These are phyloP conservation scores for Boletus coccyginus DNA, from an alignment of 768 basidiomycete genomes.

Conservation along the genomic window DNA sequence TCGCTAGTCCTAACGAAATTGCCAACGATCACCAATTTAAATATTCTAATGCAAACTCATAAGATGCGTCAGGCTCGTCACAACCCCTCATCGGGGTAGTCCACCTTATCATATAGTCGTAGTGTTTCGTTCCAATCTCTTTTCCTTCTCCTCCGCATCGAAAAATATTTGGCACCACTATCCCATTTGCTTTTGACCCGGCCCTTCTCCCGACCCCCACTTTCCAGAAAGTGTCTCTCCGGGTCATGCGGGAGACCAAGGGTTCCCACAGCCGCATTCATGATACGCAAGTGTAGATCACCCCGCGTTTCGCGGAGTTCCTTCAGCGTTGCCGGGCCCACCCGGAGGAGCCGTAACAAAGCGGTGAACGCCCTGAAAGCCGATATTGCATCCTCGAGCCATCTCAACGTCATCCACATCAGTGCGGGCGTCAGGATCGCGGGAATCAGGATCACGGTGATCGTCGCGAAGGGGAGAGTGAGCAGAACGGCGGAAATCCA, in stretches of 20 bases:
- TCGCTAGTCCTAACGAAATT: not conserved
- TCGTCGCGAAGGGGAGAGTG: constrained; percentile 58
- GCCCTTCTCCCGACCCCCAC: constrained; percentile 69
- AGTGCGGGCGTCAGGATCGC: constrained; percentile 56
- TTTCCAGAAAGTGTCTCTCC: constrained; percentile 58
- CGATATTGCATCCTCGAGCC: constrained; percentile 82
- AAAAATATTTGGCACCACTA: constrained; percentile 73
- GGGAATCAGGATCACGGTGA: constrained; percentile 64
- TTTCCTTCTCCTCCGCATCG: constrained; percentile 72
- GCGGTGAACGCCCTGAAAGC: constrained; percentile 72
- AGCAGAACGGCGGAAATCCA: constrained; percentile 54
- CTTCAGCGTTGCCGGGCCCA: constrained; percentile 57
- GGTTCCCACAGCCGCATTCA: constrained; percentile 55
- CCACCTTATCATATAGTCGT: constrained; percentile 76
- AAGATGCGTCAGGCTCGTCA: constrained; percentile 8
- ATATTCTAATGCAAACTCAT: not conserved
- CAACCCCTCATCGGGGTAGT: constrained; percentile 62
- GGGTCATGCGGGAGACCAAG: constrained; percentile 69
- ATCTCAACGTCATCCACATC: constrained; percentile 91
- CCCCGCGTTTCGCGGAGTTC: constrained; percentile 51
- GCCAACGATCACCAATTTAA: not conserved
- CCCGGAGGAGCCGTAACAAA: constrained; percentile 57
- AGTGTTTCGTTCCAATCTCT: constrained; percentile 90
- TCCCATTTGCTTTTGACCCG: constrained; percentile 65
- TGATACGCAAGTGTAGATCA: constrained; percentile 61